phyloP scores from a whole-genome alignment of 805 yeast genomes.

The Candida michaelii region DNA sequence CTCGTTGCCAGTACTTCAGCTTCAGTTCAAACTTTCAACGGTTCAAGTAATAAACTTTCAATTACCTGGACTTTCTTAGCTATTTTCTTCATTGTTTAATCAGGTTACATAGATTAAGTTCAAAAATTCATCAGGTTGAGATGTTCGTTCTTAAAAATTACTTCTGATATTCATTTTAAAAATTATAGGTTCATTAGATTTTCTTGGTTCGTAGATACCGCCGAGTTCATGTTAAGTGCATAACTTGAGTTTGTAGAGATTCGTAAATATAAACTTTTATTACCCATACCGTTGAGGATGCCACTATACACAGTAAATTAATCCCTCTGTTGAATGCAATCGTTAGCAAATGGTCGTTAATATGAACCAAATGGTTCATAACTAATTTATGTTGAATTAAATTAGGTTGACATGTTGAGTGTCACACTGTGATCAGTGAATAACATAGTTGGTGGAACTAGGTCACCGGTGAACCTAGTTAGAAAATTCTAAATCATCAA shows the following conservation, averaged over 20 bases:
- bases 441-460: conserved; percentile 6
- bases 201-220: no score
- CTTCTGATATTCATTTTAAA: no score
- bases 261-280: neutral
- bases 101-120: neutral
- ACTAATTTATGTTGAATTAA: conserved; percentile 24
- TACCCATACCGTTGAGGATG: conserved; percentile 50
- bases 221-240: no score
- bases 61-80: neutral
- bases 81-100: neutral
- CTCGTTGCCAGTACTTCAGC: neutral
- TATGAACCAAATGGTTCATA: conserved; percentile 1
- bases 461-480: no score
- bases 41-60: neutral
- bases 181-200: no score
- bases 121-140: neutral
- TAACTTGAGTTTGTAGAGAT: neutral
- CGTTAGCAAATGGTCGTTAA: conserved; percentile 12
- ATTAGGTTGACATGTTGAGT: conserved; percentile 36
- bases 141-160: no score
- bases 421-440: conserved; percentile 21
- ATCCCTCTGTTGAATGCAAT: conserved; percentile 31
- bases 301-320: conserved; percentile 38
- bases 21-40: neutral
- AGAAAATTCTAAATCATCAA: conserved; percentile 28